Conservation (phyloP, 805 yeast species). For the Millerozyma miso region DNA sequence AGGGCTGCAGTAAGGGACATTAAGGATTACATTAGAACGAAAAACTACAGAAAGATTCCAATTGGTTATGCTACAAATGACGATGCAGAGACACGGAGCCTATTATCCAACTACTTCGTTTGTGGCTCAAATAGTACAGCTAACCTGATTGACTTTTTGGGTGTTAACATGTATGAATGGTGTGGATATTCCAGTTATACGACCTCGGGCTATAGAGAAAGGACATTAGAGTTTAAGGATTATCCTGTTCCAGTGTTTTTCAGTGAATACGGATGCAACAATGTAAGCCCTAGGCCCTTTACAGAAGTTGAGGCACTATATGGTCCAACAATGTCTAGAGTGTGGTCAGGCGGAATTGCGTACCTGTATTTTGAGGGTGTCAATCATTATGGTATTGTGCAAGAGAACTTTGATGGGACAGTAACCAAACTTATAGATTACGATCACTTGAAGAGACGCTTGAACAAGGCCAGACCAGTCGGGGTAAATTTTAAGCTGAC, state of each 20-base stretch:
- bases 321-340: constrained; percentile 28
- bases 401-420: constrained; percentile 20
- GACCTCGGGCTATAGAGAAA: constrained; percentile 34
- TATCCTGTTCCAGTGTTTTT: constrained; percentile 35
- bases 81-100: constrained; percentile 26
- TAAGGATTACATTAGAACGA: constrained; percentile 22
- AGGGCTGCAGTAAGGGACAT: constrained; percentile 34
- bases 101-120: constrained; percentile 26
- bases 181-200: constrained; percentile 36
- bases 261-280: constrained; percentile 39
- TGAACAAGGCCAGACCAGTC: constrained; percentile 17
- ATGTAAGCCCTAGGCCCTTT: constrained; percentile 32
- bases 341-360: constrained; percentile 39
- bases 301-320: constrained; percentile 34
- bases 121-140: constrained; percentile 19
- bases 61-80: constrained; percentile 41
- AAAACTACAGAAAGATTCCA: constrained; percentile 31
- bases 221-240: constrained; percentile 25
- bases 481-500: constrained; percentile 9
- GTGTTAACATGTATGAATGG: constrained; percentile 39
- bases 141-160: constrained; percentile 29
- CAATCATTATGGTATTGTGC: constrained; percentile 35
- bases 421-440: constrained; percentile 26
- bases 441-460: constrained; percentile 21
- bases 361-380: constrained; percentile 34